Percentiles rank a stretch among this genome's conserved stretches.
Evolutionary conservation across 768 basidiomycete genomes (phyloP).

Genomic region (Mycena galericulata): DNA sequence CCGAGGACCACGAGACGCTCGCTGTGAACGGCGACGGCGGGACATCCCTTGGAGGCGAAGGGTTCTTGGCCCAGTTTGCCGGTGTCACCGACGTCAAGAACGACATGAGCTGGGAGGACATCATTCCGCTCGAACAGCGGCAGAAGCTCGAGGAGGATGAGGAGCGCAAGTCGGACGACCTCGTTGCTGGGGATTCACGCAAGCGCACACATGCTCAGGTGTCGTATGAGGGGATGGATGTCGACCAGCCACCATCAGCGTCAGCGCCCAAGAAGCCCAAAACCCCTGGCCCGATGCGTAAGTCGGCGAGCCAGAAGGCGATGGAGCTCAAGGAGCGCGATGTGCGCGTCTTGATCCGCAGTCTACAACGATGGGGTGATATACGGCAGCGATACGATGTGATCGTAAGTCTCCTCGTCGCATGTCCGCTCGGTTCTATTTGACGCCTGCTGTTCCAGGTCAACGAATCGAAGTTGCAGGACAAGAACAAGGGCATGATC

Average conservation of each 20-base stretch:
- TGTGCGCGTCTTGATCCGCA: slow-evolving; percentile 93
- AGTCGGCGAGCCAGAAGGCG: slow-evolving; percentile 93
- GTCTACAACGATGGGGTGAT: slow-evolving; percentile 98
- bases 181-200: slow-evolving; percentile 74
- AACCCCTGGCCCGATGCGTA: slow-evolving; percentile 77
- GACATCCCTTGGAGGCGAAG: slow-evolving; percentile 96
- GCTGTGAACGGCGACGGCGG: slow-evolving; percentile 85
- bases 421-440: slow-evolving; percentile 14
- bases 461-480: slow-evolving; percentile 87
- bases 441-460: slow-evolving; percentile 64
- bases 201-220: slow-evolving; percentile 90
- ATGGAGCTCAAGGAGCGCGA: slow-evolving; percentile 98
- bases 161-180: slow-evolving; percentile 77
- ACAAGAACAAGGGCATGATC: slow-evolving; percentile 95
- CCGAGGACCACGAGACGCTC: slow-evolving; percentile 97
- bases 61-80: slow-evolving; percentile 95
- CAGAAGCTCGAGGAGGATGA: slow-evolving; percentile 86
- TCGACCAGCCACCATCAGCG: slow-evolving; percentile 74
- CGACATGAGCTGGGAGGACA: slow-evolving; percentile 99
- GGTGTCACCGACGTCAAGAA: slow-evolving; percentile 98
- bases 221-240: slow-evolving; percentile 95
- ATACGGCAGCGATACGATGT: slow-evolving; percentile 93
- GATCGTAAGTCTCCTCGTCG: slow-evolving; percentile 72
- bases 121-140: slow-evolving; percentile 94
- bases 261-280: slow-evolving; percentile 80